A percentile compares a stretch with the other conserved stretches of the same genome.
These are phyloP conservation scores for Cladophialophora carrionii DNA, from an alignment of 2,329 filamentous ascomycete species.

Conservation along the genomic window DNA sequence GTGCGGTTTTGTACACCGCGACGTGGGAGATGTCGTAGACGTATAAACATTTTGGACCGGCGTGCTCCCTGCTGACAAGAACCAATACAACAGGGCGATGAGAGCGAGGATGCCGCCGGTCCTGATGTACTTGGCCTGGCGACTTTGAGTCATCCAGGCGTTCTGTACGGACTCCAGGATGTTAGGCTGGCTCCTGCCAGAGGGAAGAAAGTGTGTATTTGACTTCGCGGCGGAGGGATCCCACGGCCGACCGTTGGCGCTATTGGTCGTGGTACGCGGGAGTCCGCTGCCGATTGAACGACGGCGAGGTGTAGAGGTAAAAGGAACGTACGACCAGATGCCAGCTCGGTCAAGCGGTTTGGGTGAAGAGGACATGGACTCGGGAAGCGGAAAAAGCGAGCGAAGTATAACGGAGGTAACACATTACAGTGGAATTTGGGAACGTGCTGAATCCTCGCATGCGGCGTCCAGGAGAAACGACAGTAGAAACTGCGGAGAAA, in stretches of 20 bases:
- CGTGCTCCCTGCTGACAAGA: constrained; percentile 49
- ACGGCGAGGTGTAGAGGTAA: constrained; percentile 51
- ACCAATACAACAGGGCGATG: constrained; percentile 61
- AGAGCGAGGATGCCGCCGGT: constrained; percentile 63
- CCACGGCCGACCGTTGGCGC: constrained; percentile 37
- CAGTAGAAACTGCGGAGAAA: neutral
- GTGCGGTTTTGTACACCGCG: constrained; percentile 79
- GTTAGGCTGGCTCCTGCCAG: constrained; percentile 39
- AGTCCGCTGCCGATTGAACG: constrained; percentile 56
- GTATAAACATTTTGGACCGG: constrained; percentile 36
- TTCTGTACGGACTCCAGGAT: constrained; percentile 51
- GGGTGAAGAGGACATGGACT: constrained; percentile 58
- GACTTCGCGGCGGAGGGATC: constrained; percentile 53
- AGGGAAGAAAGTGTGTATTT: constrained; percentile 45
- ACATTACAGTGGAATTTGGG: neutral
- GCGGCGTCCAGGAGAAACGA: neutral
- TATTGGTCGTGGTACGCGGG: constrained; percentile 42
- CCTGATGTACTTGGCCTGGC: constrained; percentile 64
- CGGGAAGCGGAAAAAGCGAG: constrained; percentile 8
- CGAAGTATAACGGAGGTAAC: neutral
- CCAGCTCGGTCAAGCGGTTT: constrained; percentile 55
- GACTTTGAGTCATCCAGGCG: constrained; percentile 64
- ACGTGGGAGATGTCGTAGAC: constrained; percentile 40
- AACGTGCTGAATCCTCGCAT: neutral
- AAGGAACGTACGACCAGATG: constrained; percentile 59